Evolutionary conservation across 1,139 yeast genomes (phyloP).

Genomic region (Yamadazyma diospyri): DNA sequence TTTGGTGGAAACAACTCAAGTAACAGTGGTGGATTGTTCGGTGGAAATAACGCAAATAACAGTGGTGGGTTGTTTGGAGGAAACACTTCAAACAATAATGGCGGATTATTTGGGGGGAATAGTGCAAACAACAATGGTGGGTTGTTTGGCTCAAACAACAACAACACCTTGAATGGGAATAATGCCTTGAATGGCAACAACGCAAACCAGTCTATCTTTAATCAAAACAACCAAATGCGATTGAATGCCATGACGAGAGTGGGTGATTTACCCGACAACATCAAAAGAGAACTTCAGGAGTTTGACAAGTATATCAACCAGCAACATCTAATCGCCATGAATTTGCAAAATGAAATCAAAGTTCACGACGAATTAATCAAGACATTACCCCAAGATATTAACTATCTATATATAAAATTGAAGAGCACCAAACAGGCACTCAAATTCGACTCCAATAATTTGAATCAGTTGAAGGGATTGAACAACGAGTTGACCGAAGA

Average conservation of each 20-base stretch:
- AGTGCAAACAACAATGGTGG: conserved; percentile 11
- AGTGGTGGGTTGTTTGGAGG: conserved; percentile 31
- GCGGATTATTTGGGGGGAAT: conserved; percentile 39
- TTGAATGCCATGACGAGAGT: conserved; percentile 85
- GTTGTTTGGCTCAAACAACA: conserved; percentile 7
- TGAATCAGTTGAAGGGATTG: conserved; percentile 31
- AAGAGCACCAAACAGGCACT: conserved; percentile 69
- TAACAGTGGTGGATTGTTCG: conserved; percentile 37
- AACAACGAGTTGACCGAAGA: conserved; percentile 66
- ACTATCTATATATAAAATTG: conserved; percentile 61
- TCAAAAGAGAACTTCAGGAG: conserved; percentile 71
- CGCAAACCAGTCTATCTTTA: conserved; percentile 15
- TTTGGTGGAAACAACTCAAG: conserved; percentile 16
- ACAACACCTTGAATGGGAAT: not conserved
- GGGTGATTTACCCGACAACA: conserved; percentile 75
- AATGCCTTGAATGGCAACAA: conserved; percentile 1
- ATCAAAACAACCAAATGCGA: conserved; percentile 24
- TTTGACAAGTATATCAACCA: conserved; percentile 79
- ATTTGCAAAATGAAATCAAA: conserved; percentile 59
- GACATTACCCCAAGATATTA: conserved; percentile 83
- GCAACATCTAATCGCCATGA: conserved; percentile 81
- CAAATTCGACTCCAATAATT: conserved; percentile 36
- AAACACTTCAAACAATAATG: conserved; percentile 15
- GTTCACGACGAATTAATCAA: conserved; percentile 69
- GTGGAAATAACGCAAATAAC: conserved; percentile 20